phyloP scores from a whole-genome alignment of 2,329 filamentous ascomycete genomes.

The Exophiala sideris region DNA sequence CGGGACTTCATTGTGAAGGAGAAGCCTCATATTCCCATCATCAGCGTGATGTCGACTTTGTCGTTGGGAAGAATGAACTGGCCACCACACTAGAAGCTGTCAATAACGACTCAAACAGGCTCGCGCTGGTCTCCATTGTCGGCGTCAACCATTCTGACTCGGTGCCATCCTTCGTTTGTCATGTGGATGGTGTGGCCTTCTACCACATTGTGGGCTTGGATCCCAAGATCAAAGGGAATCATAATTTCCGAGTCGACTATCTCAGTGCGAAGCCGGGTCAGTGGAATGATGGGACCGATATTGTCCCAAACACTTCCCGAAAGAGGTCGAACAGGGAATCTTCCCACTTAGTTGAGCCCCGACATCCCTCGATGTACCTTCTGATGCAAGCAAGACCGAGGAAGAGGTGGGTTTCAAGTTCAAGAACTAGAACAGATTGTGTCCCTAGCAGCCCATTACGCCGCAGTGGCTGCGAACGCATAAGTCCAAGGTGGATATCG shows the following conservation, averaged over 20 bases:
- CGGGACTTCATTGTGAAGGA: conserved; percentile 62
- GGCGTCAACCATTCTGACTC: conserved; percentile 11
- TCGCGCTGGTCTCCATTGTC: conserved; percentile 18
- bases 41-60: conserved; percentile 61
- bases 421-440: conserved; percentile 35
- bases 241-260: conserved; percentile 21
- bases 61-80: conserved; percentile 51
- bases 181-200: conserved; percentile 34
- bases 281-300: conserved; percentile 44
- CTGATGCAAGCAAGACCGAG: conserved; percentile 39
- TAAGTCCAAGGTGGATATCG: neutral
- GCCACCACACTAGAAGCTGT: conserved; percentile 22
- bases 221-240: conserved; percentile 14
- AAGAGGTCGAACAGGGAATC: conserved; percentile 36
- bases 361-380: conserved; percentile 52
- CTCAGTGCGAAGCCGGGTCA: conserved; percentile 5
- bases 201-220: conserved; percentile 33
- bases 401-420: conserved; percentile 43
- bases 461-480: conserved; percentile 6
- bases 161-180: conserved; percentile 14
- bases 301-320: conserved; percentile 42
- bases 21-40: conserved; percentile 57
- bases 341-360: conserved; percentile 54
- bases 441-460: conserved; percentile 16
- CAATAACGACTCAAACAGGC: conserved; percentile 27